Evolutionary conservation across 179 eudicot genomes (phyloP).

Genomic region (Drosera spatulata): DNA sequence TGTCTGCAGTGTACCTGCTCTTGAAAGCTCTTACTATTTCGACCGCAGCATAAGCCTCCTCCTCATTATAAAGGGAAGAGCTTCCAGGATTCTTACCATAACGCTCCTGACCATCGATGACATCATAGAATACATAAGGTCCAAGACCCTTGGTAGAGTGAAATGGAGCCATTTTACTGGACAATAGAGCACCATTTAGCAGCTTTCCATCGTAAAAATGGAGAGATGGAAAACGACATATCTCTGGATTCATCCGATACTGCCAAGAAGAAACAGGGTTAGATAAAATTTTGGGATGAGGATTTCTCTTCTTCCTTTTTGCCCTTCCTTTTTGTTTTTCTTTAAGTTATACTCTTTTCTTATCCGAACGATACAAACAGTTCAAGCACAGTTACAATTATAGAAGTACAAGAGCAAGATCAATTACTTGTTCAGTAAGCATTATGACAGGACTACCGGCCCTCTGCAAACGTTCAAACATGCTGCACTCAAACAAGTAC

Average conservation of each 20-base stretch:
- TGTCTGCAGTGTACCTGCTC: slow-evolving; percentile 41
- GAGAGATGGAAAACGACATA: slow-evolving; percentile 72
- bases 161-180: slow-evolving; percentile 65
- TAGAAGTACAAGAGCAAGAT: not conserved
- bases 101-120: slow-evolving; percentile 77
- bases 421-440: slow-evolving; percentile 85
- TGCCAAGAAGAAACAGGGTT: slow-evolving; percentile 23
- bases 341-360: no score
- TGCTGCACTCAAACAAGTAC: slow-evolving; percentile 89
- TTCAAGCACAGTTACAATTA: no score
- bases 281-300: not conserved
- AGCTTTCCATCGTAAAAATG: slow-evolving; percentile 91
- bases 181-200: slow-evolving; percentile 61
- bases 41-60: slow-evolving; percentile 94
- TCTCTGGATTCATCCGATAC: slow-evolving; percentile 99
- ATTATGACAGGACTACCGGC: slow-evolving; percentile 93
- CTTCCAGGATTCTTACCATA: slow-evolving; percentile 69
- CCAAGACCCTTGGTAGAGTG: slow-evolving; percentile 73
- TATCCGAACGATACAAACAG: no score
- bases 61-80: slow-evolving; percentile 76
- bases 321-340: no score
- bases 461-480: slow-evolving; percentile 96
- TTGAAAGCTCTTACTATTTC: slow-evolving; percentile 61
- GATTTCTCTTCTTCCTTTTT: not conserved
- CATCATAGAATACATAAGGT: slow-evolving; percentile 84